These are phyloP conservation scores for Epithele typhae DNA, from an alignment of 768 basidiomycete genomes.

Conservation along the genomic window DNA sequence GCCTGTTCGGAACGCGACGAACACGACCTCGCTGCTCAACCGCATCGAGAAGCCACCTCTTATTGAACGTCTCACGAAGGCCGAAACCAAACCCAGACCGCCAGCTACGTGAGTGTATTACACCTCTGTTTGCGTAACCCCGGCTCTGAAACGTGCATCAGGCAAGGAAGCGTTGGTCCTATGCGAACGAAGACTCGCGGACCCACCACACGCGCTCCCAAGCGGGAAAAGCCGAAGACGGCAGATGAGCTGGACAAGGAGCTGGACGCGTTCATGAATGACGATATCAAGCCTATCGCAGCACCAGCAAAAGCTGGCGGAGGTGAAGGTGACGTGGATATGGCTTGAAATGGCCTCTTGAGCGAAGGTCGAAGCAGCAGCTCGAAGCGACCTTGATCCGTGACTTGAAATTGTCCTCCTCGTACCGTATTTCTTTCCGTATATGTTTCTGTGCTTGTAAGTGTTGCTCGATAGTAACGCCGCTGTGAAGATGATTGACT, in stretches of 20 bases:
- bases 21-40: constrained; percentile 54
- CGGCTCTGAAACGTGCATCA: no score
- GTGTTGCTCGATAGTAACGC: no score
- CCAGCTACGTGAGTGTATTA: neutral
- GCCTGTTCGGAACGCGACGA: constrained; percentile 42
- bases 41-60: constrained; percentile 75
- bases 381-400: no score
- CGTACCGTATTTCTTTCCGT: no score
- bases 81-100: constrained; percentile 29
- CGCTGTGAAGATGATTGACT: no score
- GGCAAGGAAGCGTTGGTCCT: constrained; percentile 25
- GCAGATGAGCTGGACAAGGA: constrained; percentile 86
- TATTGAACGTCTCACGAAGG: constrained; percentile 54
- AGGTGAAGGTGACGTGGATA: constrained; percentile 16
- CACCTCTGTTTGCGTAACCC: no score
- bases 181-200: constrained; percentile 33
- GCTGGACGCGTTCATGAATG: constrained; percentile 82
- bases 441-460: no score
- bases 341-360: constrained; percentile 16
- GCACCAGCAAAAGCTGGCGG: constrained; percentile 6
- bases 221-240: constrained; percentile 52
- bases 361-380: no score
- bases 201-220: constrained; percentile 18
- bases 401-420: no score
- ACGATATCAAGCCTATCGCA: constrained; percentile 28